Base-by-base conservation (phyloP, 495 filamentous ascomycete genomes). In the Cladorrhinum samala region DNA sequence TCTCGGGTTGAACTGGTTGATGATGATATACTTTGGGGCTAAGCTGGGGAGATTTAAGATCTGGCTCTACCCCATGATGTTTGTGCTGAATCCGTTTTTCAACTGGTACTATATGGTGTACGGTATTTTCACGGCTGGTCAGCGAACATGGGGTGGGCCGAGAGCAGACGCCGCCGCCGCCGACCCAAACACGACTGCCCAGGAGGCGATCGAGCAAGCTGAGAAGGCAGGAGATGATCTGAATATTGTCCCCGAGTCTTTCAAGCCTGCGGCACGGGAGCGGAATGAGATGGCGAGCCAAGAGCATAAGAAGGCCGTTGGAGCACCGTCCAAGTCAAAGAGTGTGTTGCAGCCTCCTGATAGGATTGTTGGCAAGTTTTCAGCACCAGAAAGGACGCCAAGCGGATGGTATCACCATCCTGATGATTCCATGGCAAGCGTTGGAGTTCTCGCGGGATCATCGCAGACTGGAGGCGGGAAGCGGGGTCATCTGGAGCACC, bases 91-190 rank as follows among this genome's bases (percentile, higher is more conserved):
- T 63, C 93, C 93, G 0, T 95, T 96, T 65, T 92, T 97, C 78
- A 97, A 98, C 69, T 98, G 93, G 93, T 77, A 89, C 36, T 98
- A 97, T 72, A 95, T 96, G 87, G 86, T 96, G 9, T 85, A 85
- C 64, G 82, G 82, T 39, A 83, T 84, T 25, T 96, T 95, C 66
- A 98, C 93, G 4, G 91, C 93, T 18, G 91, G 92, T 18, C 90
- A 96, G 65, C 79, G 93, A 33, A 98, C 93, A 3, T 98, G 93
- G 93, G 93, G 93, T 58, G 93, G 93, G 3, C 93, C 93, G 18
- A 81, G 93, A 56, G 91, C 91, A 0, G 93, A 98, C 69, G 92
- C 93, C 24, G 90, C 89, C 36, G 74, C 84, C 50, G 93, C 93
- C 1, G 89, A 94, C 65, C 69, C 77, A 9, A 62, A 83, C 47